phyloP scores from a whole-genome alignment of 2,329 filamentous ascomycete species.

The Conoideocrella luteorostrata region DNA sequence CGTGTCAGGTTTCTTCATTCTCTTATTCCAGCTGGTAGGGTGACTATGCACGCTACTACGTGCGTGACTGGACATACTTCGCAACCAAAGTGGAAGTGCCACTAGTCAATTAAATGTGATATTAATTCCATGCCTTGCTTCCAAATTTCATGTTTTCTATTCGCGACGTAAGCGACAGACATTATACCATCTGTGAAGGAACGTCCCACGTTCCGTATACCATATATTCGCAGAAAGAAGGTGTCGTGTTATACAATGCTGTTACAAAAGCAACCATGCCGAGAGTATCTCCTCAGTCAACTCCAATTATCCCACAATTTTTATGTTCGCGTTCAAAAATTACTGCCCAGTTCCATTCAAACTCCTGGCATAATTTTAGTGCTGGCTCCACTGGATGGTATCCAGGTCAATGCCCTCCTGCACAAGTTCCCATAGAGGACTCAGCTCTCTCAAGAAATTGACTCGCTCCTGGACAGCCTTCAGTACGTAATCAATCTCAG shows the following conservation, averaged over 20 bases:
- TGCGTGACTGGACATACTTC: too few relatives aligned
- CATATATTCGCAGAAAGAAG: slow-evolving; percentile 19
- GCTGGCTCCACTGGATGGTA: slow-evolving; percentile 97
- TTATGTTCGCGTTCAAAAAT: not conserved
- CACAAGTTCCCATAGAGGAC: slow-evolving; percentile 93
- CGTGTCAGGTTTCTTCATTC: too few relatives aligned
- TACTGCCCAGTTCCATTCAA: not conserved
- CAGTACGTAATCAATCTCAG: slow-evolving; percentile 94
- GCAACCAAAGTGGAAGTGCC: too few relatives aligned
- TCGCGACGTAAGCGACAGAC: slow-evolving; percentile 6
- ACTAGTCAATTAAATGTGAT: too few relatives aligned
- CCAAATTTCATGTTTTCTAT: not conserved
- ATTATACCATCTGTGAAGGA: not conserved
- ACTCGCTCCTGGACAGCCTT: slow-evolving; percentile 90
- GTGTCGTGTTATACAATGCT: slow-evolving; percentile 29
- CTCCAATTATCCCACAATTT: not conserved
- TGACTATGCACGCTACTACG: too few relatives aligned
- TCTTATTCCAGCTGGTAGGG: too few relatives aligned
- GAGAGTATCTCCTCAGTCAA: slow-evolving; percentile 5
- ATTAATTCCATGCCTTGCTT: slow-evolving; percentile 13
- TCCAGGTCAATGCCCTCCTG: slow-evolving; percentile 94
- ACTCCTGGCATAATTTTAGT: slow-evolving; percentile 45
- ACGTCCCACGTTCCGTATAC: slow-evolving; percentile 1
- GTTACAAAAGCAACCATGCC: slow-evolving; percentile 23
- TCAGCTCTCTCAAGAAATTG: slow-evolving; percentile 86